A percentile compares a stretch with the other conserved stretches of the same genome.
These are phyloP conservation scores for Picochlorum sp. DNA, from an alignment of 139 green algal genomes.

Conservation along the genomic window DNA sequence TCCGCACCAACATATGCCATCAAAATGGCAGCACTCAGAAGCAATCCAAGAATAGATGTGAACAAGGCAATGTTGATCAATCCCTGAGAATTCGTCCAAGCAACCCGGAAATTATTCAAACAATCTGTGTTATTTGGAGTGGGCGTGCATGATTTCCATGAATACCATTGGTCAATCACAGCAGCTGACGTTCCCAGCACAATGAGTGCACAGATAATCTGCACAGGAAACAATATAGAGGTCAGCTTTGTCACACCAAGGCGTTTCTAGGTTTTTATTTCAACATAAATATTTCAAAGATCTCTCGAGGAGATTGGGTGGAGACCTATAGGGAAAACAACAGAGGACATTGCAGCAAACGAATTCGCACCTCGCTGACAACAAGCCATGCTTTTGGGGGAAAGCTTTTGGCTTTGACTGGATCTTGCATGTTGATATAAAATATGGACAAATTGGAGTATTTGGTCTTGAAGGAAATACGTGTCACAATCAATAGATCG, in stretches of 20 bases:
- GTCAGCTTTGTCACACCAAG: too few species aligned
- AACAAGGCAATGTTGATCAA: not conserved
- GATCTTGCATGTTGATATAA: not conserved
- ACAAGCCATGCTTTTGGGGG: not conserved
- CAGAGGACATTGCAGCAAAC: not conserved
- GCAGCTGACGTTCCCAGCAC: not conserved
- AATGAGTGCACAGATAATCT: conserved; percentile 1
- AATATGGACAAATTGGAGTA: too few species aligned
- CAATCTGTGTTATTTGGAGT: too few species aligned
- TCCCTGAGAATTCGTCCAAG: too few species aligned
- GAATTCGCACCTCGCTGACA: not conserved
- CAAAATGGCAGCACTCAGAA: not conserved
- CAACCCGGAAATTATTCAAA: too few species aligned
- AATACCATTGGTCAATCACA: not conserved
- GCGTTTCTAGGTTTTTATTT: too few species aligned
- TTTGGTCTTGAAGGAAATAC: too few species aligned
- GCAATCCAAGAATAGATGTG: not conserved
- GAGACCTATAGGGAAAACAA: not conserved
- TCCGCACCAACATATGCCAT: not conserved
- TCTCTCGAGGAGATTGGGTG: too few species aligned
- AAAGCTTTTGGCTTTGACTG: not conserved
- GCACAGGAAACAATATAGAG: not conserved
- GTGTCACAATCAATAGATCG: too few species aligned
- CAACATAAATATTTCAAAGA: too few species aligned
- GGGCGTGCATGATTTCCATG: not conserved